Evolutionary conservation across 2,329 filamentous ascomycete species (phyloP), one percentile per base, ranked within the genome.

Genomic region (Alternaria angustiovoidea): DNA sequence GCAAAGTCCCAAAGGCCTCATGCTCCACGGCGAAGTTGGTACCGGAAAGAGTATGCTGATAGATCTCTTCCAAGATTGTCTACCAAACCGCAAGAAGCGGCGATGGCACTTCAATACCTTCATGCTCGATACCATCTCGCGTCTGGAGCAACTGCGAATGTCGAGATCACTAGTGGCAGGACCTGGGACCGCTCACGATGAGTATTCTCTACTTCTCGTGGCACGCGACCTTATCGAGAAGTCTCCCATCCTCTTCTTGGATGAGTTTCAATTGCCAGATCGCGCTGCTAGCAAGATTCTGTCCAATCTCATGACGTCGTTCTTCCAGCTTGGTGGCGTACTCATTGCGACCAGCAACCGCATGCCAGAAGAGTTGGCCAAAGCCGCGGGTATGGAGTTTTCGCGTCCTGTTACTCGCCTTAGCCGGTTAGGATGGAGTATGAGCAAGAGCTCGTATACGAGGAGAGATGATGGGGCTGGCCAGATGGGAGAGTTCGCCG

Each of bases 91-190:
- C 44, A 89, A 88, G 70, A 94, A 94, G 80, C 83, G 85, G 67
- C 83, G 91, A 61, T 93, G 90, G 88, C 92, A 94, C 73, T 95
- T 93, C 79, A 93, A 92, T 74, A 93, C 90, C 0, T 95, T 95
- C 70, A 95, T 95, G 90, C 82, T 94, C 8, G 89, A 94, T 66
- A 88, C 87, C 0, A 84, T 94, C 47, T 89, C 91, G 1, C 88
- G 89, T 51, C 81, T 95, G 1, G 92, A 94, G 68, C 81, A 84
- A 12, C 84, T 91, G 44, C 83, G 91, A 4, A 76, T 78, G 30
- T 75, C 68, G 67, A 74, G 80, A 32, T 44, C 68, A 20, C 62
- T 67, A 28, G 49, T 54, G 11, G 51, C 54, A 1, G 53, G 60
- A 4, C 47, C 61, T 7, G 61, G 68, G 30, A 68, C 56, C 26